phyloP scores from a whole-genome alignment of 345 rosid species.

The Aegle marmelos region DNA sequence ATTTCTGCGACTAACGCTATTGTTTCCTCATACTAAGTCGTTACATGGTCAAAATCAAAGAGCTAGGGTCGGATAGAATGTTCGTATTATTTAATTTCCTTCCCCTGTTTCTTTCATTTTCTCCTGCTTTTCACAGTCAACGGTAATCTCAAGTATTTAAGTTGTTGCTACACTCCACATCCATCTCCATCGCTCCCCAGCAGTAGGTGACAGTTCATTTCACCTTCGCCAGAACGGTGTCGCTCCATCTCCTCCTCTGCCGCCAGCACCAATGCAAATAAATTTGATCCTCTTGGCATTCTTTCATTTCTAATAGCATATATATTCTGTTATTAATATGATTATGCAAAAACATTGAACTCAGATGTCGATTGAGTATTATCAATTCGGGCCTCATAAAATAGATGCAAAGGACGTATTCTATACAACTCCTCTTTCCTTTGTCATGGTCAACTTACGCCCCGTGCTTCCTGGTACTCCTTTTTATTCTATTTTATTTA shows the following conservation, averaged over 20 bases:
- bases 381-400: slow-evolving; percentile 64
- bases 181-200: background rate
- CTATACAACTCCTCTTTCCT: slow-evolving; percentile 66
- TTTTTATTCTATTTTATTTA: too few species aligned
- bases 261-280: background rate
- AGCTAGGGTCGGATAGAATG: too few species aligned
- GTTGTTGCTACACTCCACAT: background rate
- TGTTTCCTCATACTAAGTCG: too few species aligned
- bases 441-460: slow-evolving; percentile 89
- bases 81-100: too few species aligned
- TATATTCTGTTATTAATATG: too few species aligned
- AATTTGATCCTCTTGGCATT: too few species aligned
- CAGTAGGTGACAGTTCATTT: slow-evolving; percentile 5
- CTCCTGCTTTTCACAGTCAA: too few species aligned
- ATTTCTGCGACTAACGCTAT: too few species aligned
- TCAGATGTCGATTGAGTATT: slow-evolving; percentile 33
- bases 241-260: background rate
- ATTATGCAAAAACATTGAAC: background rate
- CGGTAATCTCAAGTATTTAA: background rate
- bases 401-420: slow-evolving; percentile 75
- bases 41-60: too few species aligned
- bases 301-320: too few species aligned
- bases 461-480: slow-evolving; percentile 72
- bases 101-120: too few species aligned
- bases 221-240: background rate